Conservation (phyloP, 1,139 yeast species). For the Kodamaea suecica region DNA sequence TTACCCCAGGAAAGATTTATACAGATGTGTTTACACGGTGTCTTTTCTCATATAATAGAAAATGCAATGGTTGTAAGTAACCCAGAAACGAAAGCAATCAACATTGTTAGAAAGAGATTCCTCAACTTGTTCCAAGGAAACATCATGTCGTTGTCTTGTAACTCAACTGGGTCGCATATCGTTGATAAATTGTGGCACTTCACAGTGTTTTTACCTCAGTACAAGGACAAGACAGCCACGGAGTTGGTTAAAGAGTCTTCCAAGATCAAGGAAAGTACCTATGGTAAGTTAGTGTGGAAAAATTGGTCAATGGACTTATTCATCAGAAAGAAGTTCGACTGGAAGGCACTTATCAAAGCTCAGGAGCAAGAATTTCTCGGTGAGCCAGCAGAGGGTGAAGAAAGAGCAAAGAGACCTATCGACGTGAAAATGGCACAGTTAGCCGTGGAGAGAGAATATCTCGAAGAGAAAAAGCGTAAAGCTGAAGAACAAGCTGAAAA, state of each 20-base stretch:
- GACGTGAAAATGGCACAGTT: constrained; percentile 44
- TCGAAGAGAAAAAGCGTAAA: constrained; percentile 25
- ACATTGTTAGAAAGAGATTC: constrained; percentile 62
- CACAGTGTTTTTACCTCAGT: constrained; percentile 72
- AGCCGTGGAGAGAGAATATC: constrained; percentile 30
- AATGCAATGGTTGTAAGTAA: constrained; percentile 44
- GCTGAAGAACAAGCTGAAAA: constrained; percentile 17
- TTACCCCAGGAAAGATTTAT: constrained; percentile 56
- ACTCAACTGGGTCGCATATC: constrained; percentile 89
- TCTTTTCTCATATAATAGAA: constrained; percentile 83
- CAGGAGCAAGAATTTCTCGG: constrained; percentile 56
- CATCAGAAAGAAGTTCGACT: constrained; percentile 70
- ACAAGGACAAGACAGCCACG: constrained; percentile 81
- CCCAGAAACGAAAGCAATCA: constrained; percentile 46
- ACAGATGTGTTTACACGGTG: constrained; percentile 83
- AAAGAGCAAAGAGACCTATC: constrained; percentile 37
- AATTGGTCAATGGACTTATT: constrained; percentile 88
- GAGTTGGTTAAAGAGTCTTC: constrained; percentile 61
- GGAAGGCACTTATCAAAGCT: constrained; percentile 73
- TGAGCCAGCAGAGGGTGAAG: constrained; percentile 18
- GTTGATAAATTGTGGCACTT: constrained; percentile 83
- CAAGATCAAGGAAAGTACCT: constrained; percentile 74
- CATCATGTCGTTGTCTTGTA: constrained; percentile 64
- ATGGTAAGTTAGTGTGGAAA: constrained; percentile 92
- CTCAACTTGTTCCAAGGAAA: constrained; percentile 59